These are phyloP conservation scores for Gloeophyllum trabeum DNA, from an alignment of 768 basidiomycete species.

Conservation along the genomic window DNA sequence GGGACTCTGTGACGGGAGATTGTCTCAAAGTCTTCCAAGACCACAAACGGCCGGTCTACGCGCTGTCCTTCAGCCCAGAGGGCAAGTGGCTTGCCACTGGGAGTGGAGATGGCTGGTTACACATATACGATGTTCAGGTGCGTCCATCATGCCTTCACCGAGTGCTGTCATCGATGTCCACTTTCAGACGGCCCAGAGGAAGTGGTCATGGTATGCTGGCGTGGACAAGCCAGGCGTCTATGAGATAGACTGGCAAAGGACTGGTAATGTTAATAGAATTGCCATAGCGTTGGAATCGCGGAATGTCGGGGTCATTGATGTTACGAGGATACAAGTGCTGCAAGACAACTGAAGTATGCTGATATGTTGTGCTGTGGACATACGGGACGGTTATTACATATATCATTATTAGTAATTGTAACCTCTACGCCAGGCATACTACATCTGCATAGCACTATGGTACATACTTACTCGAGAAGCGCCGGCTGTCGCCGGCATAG, in stretches of 20 bases:
- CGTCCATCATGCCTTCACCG: conserved; percentile 10
- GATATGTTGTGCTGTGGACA: background rate
- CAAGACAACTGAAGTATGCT: conserved; percentile 2
- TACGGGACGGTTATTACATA: background rate
- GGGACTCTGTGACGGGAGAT: conserved; percentile 71
- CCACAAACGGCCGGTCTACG: conserved; percentile 63
- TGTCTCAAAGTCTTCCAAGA: conserved; percentile 65
- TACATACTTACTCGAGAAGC: too few species aligned
- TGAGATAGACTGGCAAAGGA: conserved; percentile 66
- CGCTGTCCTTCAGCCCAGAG: conserved; percentile 65
- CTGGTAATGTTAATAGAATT: conserved; percentile 42
- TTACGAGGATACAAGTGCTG: conserved; percentile 30
- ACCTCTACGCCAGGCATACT: too few species aligned
- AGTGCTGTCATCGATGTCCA: conserved; percentile 6
- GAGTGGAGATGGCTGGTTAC: conserved; percentile 66
- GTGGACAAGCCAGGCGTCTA: conserved; percentile 54
- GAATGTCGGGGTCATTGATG: conserved; percentile 58
- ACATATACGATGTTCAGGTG: conserved; percentile 63
- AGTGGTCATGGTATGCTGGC: conserved; percentile 57
- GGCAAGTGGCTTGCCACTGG: conserved; percentile 68
- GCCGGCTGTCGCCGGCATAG: too few species aligned
- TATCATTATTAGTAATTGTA: background rate
- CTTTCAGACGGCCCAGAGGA: conserved; percentile 27
- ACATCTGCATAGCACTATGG: too few species aligned
- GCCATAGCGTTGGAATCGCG: conserved; percentile 61